Conservation (phyloP, 768 basidiomycete species). For the Saitozyma sp. region DNA sequence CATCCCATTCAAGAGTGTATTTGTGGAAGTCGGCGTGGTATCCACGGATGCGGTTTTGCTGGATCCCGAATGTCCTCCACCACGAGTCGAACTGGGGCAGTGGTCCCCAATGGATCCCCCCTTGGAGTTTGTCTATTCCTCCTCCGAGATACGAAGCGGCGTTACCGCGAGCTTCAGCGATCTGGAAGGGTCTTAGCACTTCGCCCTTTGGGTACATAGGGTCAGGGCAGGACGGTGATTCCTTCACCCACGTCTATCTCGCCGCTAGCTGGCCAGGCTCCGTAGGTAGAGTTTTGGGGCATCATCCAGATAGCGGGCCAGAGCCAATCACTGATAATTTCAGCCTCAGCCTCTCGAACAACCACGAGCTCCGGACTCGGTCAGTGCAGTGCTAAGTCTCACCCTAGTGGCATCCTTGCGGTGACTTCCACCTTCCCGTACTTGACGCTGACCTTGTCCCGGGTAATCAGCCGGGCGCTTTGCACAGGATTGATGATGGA, state of each 20-base stretch:
- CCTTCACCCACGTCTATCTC: conserved; percentile 61
- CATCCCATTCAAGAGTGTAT: conserved; percentile 77
- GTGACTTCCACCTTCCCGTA: conserved; percentile 81
- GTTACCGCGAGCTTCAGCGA: conserved; percentile 62
- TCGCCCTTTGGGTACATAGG: too few species aligned
- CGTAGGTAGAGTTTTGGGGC: conserved; percentile 57
- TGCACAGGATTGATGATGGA: conserved; percentile 78
- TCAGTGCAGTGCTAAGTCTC: not conserved
- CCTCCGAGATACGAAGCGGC: conserved; percentile 58
- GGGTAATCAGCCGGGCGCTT: conserved; percentile 73
- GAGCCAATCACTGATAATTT: conserved; percentile 33
- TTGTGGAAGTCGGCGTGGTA: conserved; percentile 73
- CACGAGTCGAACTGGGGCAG: conserved; percentile 58
- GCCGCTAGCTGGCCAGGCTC: conserved; percentile 61
- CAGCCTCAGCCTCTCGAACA: too few species aligned
- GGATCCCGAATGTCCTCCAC: conserved; percentile 73
- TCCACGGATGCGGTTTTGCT: conserved; percentile 62
- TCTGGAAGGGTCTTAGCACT: conserved; percentile 12
- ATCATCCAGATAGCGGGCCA: conserved; percentile 57
- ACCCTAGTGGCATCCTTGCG: conserved; percentile 69
- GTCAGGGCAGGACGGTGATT: too few species aligned
- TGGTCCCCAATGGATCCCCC: conserved; percentile 70
- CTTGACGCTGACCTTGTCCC: conserved; percentile 63
- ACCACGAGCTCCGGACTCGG: too few species aligned
- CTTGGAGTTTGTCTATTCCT: conserved; percentile 59